Conservation (phyloP, 2,329 filamentous ascomycete genomes). For the Aureobasidium pullulans region DNA sequence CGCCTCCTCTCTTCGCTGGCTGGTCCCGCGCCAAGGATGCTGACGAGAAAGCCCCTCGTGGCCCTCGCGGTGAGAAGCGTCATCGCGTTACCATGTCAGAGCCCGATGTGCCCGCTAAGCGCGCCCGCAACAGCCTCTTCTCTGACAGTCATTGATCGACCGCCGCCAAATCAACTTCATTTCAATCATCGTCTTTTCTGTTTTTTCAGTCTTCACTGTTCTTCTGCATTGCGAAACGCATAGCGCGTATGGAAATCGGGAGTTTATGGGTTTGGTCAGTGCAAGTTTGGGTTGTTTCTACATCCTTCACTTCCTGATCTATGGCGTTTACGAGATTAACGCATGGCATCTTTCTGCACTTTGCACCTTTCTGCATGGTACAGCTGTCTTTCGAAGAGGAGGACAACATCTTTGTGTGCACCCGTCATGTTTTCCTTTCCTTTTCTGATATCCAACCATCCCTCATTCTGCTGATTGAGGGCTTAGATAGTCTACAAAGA, state of each 20-base stretch:
- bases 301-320: not conserved
- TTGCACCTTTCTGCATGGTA: not conserved
- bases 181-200: not conserved
- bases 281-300: not conserved
- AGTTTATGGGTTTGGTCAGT: not conserved
- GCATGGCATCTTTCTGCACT: conserved; percentile 1
- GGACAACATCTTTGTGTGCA: not conserved
- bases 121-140: not conserved
- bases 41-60: not conserved
- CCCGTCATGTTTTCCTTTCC: not conserved
- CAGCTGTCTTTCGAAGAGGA: not conserved
- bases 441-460: not conserved
- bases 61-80: conserved; percentile 1
- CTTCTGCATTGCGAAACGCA: not conserved
- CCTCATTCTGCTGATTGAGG: not conserved
- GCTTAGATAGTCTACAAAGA: conserved; percentile 2
- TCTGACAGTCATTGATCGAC: not conserved
- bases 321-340: not conserved
- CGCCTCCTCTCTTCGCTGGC: conserved; percentile 56
- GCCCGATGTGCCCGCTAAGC: conserved; percentile 6
- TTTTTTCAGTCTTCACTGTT: not conserved
- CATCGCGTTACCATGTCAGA: not conserved
- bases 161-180: not conserved
- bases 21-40: conserved; percentile 57
- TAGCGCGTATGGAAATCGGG: not conserved